Conservation (phyloP, 2,329 filamentous ascomycete genomes). For the Colletotrichum sidae region DNA sequence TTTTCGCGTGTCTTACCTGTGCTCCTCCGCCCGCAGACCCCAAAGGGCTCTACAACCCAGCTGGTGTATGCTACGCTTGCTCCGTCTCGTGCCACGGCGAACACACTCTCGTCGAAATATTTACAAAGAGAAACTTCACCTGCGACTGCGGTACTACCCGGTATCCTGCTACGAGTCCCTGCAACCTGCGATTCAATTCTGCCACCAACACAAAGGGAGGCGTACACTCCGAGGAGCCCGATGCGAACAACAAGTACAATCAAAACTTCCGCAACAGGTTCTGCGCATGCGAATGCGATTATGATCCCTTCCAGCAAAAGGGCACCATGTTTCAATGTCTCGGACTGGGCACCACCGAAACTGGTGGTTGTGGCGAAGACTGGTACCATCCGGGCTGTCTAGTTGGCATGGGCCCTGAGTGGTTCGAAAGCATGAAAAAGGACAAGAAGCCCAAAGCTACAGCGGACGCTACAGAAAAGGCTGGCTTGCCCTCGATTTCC, state of each 20-base stretch:
- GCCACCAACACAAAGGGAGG: slow-evolving; percentile 80
- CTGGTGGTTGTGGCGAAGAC: slow-evolving; percentile 93
- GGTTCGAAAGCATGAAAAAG: slow-evolving; percentile 68
- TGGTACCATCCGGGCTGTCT: slow-evolving; percentile 98
- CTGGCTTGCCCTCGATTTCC: slow-evolving; percentile 59
- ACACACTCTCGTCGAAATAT: slow-evolving; percentile 93
- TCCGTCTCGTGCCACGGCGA: slow-evolving; percentile 97
- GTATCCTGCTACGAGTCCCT: slow-evolving; percentile 76
- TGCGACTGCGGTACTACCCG: slow-evolving; percentile 96
- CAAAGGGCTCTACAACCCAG: slow-evolving; percentile 74
- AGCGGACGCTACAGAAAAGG: slow-evolving; percentile 33
- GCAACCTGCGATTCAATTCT: slow-evolving; percentile 78
- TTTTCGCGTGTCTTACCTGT: slow-evolving; percentile 95
- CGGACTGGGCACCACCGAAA: slow-evolving; percentile 81
- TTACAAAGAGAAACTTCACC: slow-evolving; percentile 93
- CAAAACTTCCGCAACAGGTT: slow-evolving; percentile 95
- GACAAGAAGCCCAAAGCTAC: slow-evolving; percentile 45
- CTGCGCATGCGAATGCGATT: slow-evolving; percentile 89
- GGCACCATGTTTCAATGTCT: slow-evolving; percentile 99
- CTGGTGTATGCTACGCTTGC: slow-evolving; percentile 95
- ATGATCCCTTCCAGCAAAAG: slow-evolving; percentile 89
- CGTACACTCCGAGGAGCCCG: slow-evolving; percentile 80
- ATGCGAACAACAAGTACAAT: slow-evolving; percentile 86
- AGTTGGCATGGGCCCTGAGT: slow-evolving; percentile 81
- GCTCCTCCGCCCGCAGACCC: slow-evolving; percentile 78